Percentiles rank a stretch among this genome's conserved stretches.
Conservation (phyloP, 2,329 filamentous ascomycete genomes). For the Triangularia setosa region DNA sequence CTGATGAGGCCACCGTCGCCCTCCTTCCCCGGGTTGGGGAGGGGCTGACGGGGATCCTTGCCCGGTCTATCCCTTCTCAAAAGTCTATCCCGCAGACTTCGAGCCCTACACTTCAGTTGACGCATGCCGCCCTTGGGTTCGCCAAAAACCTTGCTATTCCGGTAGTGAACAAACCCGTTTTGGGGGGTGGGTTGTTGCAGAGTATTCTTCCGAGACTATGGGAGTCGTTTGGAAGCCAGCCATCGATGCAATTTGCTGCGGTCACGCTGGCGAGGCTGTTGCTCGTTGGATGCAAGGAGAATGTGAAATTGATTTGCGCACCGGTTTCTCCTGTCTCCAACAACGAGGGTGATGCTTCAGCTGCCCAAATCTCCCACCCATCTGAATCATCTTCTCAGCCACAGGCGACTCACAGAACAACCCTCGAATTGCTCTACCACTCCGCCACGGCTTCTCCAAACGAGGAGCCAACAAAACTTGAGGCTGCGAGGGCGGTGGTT, state of each 20-base stretch:
- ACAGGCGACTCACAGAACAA: neutral
- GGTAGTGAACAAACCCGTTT: constrained; percentile 46
- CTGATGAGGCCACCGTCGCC: constrained; percentile 48
- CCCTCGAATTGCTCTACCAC: neutral
- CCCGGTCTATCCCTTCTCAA: constrained; percentile 32
- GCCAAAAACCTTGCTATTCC: constrained; percentile 64
- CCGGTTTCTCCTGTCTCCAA: constrained; percentile 29
- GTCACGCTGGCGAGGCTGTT: constrained; percentile 56
- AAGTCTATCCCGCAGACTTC: constrained; percentile 30
- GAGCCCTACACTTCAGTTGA: constrained; percentile 39
- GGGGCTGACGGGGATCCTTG: constrained; percentile 44
- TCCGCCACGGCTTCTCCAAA: neutral
- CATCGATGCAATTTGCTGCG: constrained; percentile 58
- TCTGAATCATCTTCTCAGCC: neutral
- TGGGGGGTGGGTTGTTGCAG: constrained; percentile 45
- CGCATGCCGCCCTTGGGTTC: constrained; percentile 56
- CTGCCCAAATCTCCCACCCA: too few relatives aligned
- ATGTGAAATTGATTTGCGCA: constrained; percentile 49
- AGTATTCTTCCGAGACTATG: constrained; percentile 51
- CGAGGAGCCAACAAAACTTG: neutral
- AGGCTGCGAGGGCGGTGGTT: neutral
- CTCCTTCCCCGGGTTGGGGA: constrained; percentile 46
- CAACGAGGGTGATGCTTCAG: neutral
- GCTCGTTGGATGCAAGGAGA: constrained; percentile 48
- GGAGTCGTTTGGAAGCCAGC: constrained; percentile 42